Conservation (phyloP, 2,329 filamentous ascomycete genomes). For the Sarocladium strictum region DNA sequence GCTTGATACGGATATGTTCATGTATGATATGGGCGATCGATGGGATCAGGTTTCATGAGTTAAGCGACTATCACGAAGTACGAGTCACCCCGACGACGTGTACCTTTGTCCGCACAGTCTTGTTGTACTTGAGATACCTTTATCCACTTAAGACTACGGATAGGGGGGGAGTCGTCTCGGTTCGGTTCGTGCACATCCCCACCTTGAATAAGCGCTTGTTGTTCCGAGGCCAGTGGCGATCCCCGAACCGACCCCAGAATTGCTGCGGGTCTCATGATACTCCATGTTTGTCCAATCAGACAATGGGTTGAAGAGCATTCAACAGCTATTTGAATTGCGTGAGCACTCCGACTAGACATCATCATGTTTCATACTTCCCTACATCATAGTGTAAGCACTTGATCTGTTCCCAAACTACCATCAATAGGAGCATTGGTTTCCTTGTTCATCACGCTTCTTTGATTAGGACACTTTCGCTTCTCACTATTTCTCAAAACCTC, state of each 20-base stretch:
- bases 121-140: too few species aligned
- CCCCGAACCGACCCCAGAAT: too few species aligned
- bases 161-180: too few species aligned
- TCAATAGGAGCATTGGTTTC: too few species aligned
- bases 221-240: too few species aligned
- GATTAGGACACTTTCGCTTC: neutral
- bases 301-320: neutral
- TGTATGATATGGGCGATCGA: neutral
- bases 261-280: neutral
- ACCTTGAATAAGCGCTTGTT: too few species aligned
- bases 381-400: neutral
- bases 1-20: constrained; percentile 3
- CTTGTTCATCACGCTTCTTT: neutral
- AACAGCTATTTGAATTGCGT: neutral
- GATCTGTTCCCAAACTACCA: neutral
- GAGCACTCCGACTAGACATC: neutral
- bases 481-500: neutral
- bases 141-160: too few species aligned
- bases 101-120: too few species aligned
- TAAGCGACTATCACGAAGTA: too few species aligned
- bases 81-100: too few species aligned
- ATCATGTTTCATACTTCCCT: neutral
- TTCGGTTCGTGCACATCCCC: too few species aligned
- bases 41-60: neutral
- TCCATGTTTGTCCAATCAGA: neutral